Conservation (phyloP, 2,329 filamentous ascomycete species). For the Penicillium glabrum region DNA sequence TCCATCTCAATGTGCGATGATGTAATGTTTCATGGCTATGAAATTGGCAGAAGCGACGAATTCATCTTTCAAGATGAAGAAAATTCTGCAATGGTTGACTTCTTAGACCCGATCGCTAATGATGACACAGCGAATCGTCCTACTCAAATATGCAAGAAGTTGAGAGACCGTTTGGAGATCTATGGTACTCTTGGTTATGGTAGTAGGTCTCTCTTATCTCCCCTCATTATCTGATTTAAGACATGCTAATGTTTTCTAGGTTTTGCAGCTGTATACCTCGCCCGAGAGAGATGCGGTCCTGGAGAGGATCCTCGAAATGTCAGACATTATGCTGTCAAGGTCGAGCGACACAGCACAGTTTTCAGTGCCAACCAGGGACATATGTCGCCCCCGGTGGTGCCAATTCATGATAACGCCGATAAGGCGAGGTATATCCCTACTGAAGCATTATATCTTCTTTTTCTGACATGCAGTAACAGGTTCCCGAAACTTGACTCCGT, state of each 20-base stretch:
- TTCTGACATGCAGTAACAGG: conserved; percentile 22
- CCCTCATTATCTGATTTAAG: neutral
- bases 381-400: conserved; percentile 1
- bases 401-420: conserved; percentile 4
- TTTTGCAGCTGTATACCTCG: conserved; percentile 21
- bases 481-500: conserved; percentile 31
- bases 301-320: neutral
- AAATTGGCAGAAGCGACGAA: conserved; percentile 3
- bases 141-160: conserved; percentile 2
- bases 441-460: conserved; percentile 28
- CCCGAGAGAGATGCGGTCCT: conserved; percentile 10
- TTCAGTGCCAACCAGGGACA: neutral
- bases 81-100: neutral
- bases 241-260: conserved; percentile 12
- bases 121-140: neutral
- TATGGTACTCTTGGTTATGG: conserved; percentile 21
- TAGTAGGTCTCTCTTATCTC: conserved; percentile 11
- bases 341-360: conserved; percentile 13
- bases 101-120: neutral
- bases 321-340: conserved; percentile 24
- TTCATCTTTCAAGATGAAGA: conserved; percentile 6
- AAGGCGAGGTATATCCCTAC: conserved; percentile 20
- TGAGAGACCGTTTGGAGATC: conserved; percentile 9
- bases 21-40: neutral
- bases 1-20: conserved; percentile 15